A percentile compares a stretch with the other conserved stretches of the same genome.
Conservation (phyloP, 23 red algal genomes). For the Gracilaria gracilis region DNA sequence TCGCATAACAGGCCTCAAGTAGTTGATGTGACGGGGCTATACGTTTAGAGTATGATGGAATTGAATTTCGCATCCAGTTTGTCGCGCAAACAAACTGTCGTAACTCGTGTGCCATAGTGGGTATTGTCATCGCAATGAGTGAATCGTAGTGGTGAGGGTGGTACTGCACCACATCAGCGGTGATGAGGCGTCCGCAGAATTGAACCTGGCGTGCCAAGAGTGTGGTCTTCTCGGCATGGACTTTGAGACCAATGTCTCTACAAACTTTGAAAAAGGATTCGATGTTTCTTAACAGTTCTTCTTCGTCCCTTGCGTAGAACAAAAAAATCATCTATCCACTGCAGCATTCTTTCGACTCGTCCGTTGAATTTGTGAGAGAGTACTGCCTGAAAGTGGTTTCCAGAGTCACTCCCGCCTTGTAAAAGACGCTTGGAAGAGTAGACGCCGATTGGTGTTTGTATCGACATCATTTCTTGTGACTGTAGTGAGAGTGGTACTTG, state of each 20-base stretch:
- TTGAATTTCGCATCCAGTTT: conserved; percentile 42
- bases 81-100: conserved; percentile 36
- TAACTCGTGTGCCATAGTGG: background rate
- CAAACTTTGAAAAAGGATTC: conserved; percentile 16
- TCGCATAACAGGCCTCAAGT: background rate
- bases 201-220: background rate
- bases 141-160: conserved; percentile 25
- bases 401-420: conserved; percentile 16
- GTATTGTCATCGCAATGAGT: background rate
- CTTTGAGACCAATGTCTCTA: background rate
- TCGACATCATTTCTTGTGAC: conserved; percentile 23
- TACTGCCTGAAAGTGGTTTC: conserved; percentile 24
- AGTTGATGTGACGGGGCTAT: conserved; percentile 1
- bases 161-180: background rate
- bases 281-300: conserved; percentile 9
- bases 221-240: conserved; percentile 12
- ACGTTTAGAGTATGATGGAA: background rate
- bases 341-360: background rate
- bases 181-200: conserved; percentile 13
- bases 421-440: conserved; percentile 7
- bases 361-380: background rate
- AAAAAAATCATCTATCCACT: conserved; percentile 52
- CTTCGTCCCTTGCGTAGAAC: conserved; percentile 1
- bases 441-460: conserved; percentile 16
- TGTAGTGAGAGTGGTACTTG: conserved; percentile 4